A percentile compares a stretch with the other conserved stretches of the same genome.
Conservation (phyloP, 2,329 filamentous ascomycete species). For the Colletotrichum chlorophyti region DNA sequence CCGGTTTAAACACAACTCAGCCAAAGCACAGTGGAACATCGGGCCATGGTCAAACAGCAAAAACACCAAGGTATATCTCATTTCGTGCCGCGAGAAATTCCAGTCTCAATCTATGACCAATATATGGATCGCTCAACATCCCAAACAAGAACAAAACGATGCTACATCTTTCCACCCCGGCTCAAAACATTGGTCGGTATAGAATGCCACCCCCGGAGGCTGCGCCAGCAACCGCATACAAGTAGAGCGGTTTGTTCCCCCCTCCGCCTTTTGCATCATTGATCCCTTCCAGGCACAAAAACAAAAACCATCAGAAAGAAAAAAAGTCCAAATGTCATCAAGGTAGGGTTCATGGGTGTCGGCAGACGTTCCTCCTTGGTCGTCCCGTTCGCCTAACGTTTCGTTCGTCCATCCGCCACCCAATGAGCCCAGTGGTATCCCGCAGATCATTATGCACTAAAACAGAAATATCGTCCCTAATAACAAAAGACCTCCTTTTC, state of each 20-base stretch:
- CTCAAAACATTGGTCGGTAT: background rate
- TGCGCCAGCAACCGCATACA: constrained; percentile 15
- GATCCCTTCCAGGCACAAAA: constrained; percentile 5
- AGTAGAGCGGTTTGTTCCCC: constrained; percentile 5
- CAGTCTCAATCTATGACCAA: background rate
- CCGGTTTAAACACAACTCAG: too few species aligned
- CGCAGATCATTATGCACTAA: constrained; percentile 19
- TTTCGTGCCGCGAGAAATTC: background rate
- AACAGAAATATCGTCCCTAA: background rate
- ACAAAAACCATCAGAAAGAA: background rate
- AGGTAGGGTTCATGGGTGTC: background rate
- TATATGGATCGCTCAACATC: background rate
- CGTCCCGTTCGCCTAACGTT: background rate
- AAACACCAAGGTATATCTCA: background rate
- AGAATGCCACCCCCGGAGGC: background rate
- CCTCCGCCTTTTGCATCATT: constrained; percentile 1
- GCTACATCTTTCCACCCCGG: background rate
- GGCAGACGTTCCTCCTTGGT: background rate
- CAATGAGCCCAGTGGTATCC: constrained; percentile 13
- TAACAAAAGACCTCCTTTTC: background rate
- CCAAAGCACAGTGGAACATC: too few species aligned
- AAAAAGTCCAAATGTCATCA: constrained; percentile 18
- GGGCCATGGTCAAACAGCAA: background rate
- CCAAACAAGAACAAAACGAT: background rate
- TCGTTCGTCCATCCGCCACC: background rate